A percentile compares a stretch with the other conserved stretches of the same genome.
Evolutionary conservation across 108 stramenopile species (phyloP).

Genomic region (Pseudonitzschia delicatissima): DNA sequence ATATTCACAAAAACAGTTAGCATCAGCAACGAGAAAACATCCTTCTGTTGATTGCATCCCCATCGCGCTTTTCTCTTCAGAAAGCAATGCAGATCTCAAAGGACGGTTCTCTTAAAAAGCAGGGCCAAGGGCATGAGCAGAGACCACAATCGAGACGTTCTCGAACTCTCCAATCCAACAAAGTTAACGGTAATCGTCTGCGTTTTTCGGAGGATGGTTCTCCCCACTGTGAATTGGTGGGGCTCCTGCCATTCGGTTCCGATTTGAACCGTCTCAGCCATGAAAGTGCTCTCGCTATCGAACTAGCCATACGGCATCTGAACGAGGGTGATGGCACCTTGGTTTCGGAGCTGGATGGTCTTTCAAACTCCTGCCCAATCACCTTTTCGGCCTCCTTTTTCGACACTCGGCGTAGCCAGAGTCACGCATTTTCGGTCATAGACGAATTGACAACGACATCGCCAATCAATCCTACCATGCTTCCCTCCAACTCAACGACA

Average conservation of each 20-base stretch:
- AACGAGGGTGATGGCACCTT: conserved; percentile 45
- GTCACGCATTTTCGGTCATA: not conserved
- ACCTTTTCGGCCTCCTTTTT: conserved; percentile 31
- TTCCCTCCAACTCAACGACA: conserved; percentile 11
- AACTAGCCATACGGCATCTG: conserved; percentile 44
- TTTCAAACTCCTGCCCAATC: conserved; percentile 39
- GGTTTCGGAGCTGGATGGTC: conserved; percentile 27
- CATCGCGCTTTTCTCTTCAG: too few relatives aligned
- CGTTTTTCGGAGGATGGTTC: not conserved
- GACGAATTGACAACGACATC: not conserved
- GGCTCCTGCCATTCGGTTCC: not conserved
- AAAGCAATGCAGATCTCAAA: too few relatives aligned
- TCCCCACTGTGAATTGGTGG: not conserved
- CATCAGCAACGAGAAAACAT: too few relatives aligned
- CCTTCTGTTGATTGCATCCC: too few relatives aligned
- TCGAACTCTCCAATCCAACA: too few relatives aligned
- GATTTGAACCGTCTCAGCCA: not conserved
- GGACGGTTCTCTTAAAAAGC: too few relatives aligned
- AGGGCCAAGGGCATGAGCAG: too few relatives aligned
- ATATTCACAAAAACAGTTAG: too few relatives aligned
- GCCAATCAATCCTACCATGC: conserved; percentile 14
- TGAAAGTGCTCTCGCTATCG: not conserved
- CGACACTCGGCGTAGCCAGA: not conserved
- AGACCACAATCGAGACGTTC: too few relatives aligned
- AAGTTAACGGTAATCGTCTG: not conserved